Evolutionary conservation across 1,284 basidiomycete species (phyloP).

Genomic region (Rhodotorula sp.): DNA sequence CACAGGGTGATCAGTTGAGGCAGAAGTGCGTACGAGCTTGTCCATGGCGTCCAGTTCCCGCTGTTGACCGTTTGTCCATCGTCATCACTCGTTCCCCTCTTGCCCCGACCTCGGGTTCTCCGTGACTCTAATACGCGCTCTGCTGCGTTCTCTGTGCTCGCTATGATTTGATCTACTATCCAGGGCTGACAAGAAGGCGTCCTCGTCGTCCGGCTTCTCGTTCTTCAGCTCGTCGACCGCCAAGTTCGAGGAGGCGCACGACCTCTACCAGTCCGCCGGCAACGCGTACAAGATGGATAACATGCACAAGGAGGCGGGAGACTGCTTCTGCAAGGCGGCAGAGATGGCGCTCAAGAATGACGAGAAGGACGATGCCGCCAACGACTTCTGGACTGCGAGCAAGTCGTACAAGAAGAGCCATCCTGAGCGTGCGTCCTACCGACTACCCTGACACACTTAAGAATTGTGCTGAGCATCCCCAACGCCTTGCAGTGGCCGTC

Average conservation of each 20-base stretch:
- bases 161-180: too few relatives aligned
- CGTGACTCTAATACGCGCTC: not conserved
- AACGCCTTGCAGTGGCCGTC: constrained; percentile 69
- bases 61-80: not conserved
- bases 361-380: constrained; percentile 87
- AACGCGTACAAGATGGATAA: constrained; percentile 96
- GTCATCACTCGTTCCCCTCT: not conserved
- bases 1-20: constrained; percentile 20
- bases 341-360: constrained; percentile 83
- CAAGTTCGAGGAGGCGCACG: constrained; percentile 39
- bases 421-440: constrained; percentile 77
- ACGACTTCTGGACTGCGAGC: constrained; percentile 94
- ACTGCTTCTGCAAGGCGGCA: constrained; percentile 60
- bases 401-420: constrained; percentile 87
- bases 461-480: too few relatives aligned
- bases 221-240: constrained; percentile 33
- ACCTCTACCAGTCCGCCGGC: constrained; percentile 52
- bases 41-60: not conserved
- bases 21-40: constrained; percentile 11
- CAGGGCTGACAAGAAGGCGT: constrained; percentile 38
- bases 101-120: not conserved
- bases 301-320: constrained; percentile 63
- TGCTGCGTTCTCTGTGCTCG: too few relatives aligned
- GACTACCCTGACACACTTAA: too few relatives aligned
- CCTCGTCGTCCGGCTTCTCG: constrained; percentile 31